A percentile compares a stretch with the other conserved stretches of the same genome.
These are phyloP conservation scores for Kazachstania psychrophila DNA, from an alignment of 805 yeast genomes.

Conservation along the genomic window DNA sequence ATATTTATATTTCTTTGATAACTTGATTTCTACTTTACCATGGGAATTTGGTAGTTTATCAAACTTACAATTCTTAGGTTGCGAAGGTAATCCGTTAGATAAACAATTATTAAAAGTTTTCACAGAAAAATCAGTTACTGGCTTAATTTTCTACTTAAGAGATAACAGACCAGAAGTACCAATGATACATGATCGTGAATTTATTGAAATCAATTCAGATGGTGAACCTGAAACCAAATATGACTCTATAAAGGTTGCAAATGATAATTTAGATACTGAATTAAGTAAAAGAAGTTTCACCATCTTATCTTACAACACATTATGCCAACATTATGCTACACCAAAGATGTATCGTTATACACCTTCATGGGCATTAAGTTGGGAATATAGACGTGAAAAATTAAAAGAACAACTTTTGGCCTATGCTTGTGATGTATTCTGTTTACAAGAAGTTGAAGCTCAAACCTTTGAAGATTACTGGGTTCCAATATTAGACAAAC, in stretches of 20 bases:
- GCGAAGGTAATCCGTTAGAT: constrained; percentile 87
- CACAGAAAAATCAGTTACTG: constrained; percentile 77
- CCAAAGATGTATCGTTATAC: constrained; percentile 86
- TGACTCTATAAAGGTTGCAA: constrained; percentile 26
- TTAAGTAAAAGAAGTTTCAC: constrained; percentile 45
- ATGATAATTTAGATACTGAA: constrained; percentile 16
- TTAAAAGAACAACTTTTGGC: constrained; percentile 64
- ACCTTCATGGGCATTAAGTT: constrained; percentile 92
- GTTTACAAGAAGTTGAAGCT: constrained; percentile 94
- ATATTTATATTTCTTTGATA: constrained; percentile 81
- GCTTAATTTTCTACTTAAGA: constrained; percentile 68
- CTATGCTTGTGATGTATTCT: constrained; percentile 64
- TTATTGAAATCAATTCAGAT: constrained; percentile 72
- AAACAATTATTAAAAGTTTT: constrained; percentile 53
- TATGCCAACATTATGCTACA: constrained; percentile 94
- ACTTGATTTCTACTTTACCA: constrained; percentile 67
- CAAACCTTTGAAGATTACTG: constrained; percentile 79
- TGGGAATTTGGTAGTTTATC: constrained; percentile 75
- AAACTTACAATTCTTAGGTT: constrained; percentile 78
- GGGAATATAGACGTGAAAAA: constrained; percentile 80
- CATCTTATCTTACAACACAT: constrained; percentile 76
- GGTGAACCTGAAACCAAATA: constrained; percentile 42
- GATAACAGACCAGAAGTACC: constrained; percentile 66
- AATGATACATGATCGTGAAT: constrained; percentile 67
- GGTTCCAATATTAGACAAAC: constrained; percentile 59